Evolutionary conservation across 2,329 filamentous ascomycete genomes (phyloP).

Genomic region (Aspergillus glaucus): DNA sequence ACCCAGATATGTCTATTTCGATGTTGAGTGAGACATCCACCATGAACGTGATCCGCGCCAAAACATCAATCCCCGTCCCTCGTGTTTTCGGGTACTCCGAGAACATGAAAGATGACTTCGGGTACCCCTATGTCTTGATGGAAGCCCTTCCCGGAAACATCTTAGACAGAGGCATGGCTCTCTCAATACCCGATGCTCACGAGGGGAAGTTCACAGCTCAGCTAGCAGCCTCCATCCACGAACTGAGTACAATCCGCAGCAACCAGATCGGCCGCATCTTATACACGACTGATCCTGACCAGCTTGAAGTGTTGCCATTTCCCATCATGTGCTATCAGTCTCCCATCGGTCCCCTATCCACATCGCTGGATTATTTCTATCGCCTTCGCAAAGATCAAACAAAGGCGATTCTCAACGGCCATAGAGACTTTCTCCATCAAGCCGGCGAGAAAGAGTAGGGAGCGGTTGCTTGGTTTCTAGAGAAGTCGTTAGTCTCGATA

Average conservation of each 20-base stretch:
- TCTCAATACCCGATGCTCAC: not conserved
- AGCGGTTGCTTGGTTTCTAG: not conserved
- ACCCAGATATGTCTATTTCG: not conserved
- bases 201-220: not conserved
- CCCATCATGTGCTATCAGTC: not conserved
- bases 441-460: not conserved
- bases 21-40: not conserved
- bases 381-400: not conserved
- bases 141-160: not conserved
- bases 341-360: not conserved
- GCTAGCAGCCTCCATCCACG: not conserved
- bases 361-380: constrained; percentile 1
- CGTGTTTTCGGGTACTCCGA: no score
- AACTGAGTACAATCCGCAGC: not conserved
- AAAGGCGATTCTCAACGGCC: not conserved
- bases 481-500: not conserved
- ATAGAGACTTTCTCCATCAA: not conserved
- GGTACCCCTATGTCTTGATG: not conserved
- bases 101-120: not conserved
- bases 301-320: not conserved
- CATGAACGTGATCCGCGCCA: not conserved
- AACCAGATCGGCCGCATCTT: not conserved
- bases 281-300: not conserved
- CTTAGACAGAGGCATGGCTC: not conserved
- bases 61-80: not conserved